Evolutionary conservation across 1,284 basidiomycete species (phyloP).

Genomic region (Naganishia albida): DNA sequence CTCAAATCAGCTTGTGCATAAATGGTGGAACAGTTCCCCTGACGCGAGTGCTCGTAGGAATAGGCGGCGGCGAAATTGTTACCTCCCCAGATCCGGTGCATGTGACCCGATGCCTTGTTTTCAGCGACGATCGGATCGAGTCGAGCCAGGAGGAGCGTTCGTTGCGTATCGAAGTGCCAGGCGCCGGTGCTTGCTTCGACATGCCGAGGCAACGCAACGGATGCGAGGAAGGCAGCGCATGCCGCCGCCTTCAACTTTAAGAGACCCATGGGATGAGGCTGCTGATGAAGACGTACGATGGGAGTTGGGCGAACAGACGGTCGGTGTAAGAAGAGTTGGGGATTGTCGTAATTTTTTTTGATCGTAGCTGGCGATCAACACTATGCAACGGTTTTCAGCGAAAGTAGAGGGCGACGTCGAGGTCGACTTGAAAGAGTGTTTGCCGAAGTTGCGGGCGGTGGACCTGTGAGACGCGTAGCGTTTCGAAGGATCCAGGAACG

Average conservation of each 20-base stretch:
- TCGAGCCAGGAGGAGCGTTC: slow-evolving; percentile 18
- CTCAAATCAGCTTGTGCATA: slow-evolving; percentile 41
- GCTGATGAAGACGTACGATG: neutral
- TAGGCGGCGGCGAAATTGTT: slow-evolving; percentile 41
- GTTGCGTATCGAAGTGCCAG: slow-evolving; percentile 29
- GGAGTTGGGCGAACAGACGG: neutral
- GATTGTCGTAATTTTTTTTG: neutral
- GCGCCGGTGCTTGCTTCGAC: slow-evolving; percentile 9
- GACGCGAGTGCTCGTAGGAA: slow-evolving; percentile 37
- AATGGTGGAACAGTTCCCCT: slow-evolving; percentile 40
- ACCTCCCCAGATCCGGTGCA: slow-evolving; percentile 35
- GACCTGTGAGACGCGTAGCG: neutral
- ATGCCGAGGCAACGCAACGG: neutral
- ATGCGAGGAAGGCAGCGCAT: neutral
- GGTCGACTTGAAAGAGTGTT: neutral
- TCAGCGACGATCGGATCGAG: slow-evolving; percentile 34
- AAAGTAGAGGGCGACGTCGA: neutral
- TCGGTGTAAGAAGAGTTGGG: neutral
- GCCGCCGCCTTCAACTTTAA: neutral
- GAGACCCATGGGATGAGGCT: neutral
- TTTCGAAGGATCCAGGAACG: neutral
- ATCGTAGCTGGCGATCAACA: slow-evolving; percentile 3
- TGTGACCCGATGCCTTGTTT: slow-evolving; percentile 28
- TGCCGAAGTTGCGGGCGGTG: slow-evolving; percentile 3
- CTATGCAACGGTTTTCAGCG: neutral